A percentile compares a stretch with the other conserved stretches of the same genome.
These are phyloP conservation scores for Tubosaeta sp. DNA, from an alignment of 768 basidiomycete genomes.

Conservation along the genomic window DNA sequence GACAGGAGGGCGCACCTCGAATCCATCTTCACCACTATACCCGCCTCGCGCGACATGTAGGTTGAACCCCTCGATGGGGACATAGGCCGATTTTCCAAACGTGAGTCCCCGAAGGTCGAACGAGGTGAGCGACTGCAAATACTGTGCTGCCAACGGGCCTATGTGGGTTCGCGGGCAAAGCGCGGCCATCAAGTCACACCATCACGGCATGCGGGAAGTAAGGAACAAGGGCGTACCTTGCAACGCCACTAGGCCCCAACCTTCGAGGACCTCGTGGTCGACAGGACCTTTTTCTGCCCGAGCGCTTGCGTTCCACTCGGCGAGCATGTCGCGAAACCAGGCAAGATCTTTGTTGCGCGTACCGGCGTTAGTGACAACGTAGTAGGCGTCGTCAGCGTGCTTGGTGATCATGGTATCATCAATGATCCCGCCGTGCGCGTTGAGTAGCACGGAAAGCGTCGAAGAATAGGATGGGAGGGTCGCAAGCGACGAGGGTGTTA, in stretches of 20 bases:
- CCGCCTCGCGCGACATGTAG: conserved; percentile 91
- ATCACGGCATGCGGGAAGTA: neutral
- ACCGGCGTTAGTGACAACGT: conserved; percentile 96
- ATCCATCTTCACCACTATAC: conserved; percentile 98
- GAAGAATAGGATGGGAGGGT: conserved; percentile 69
- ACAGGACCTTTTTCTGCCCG: conserved; percentile 54
- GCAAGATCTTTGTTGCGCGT: conserved; percentile 74
- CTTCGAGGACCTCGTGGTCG: conserved; percentile 74
- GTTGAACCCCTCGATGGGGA: conserved; percentile 56
- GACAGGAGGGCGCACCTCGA: conserved; percentile 56
- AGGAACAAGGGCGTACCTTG: conserved; percentile 57
- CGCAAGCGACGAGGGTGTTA: conserved; percentile 80
- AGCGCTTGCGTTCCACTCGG: conserved; percentile 72
- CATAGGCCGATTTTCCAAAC: conserved; percentile 82
- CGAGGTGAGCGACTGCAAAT: conserved; percentile 72
- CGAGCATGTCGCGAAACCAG: conserved; percentile 67
- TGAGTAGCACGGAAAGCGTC: conserved; percentile 85
- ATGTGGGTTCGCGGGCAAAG: neutral
- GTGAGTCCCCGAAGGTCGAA: conserved; percentile 70
- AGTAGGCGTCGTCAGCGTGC: conserved; percentile 74
- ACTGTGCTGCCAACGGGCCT: conserved; percentile 81
- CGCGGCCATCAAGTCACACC: neutral
- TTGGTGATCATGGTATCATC: conserved; percentile 94
- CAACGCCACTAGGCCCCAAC: conserved; percentile 85
- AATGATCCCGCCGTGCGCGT: conserved; percentile 88